phyloP scores from a whole-genome alignment of 805 yeast genomes.

The Teunomyces panamensis region DNA sequence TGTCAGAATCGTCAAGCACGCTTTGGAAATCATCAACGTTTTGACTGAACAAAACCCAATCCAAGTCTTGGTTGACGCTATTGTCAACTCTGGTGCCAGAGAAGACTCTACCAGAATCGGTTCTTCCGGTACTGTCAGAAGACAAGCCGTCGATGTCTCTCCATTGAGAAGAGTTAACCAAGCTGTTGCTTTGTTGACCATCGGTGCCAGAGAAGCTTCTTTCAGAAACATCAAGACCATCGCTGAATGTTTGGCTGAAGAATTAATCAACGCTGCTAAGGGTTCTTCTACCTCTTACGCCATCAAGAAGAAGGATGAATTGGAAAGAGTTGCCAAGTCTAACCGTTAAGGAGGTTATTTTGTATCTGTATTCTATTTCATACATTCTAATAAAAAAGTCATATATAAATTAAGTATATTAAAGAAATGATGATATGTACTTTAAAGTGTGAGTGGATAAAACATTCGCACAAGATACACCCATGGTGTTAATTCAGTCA shows the following conservation, averaged over 20 bases:
- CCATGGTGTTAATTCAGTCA: not conserved
- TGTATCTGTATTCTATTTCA: slow-evolving; percentile 25
- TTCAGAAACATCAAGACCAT: slow-evolving; percentile 99
- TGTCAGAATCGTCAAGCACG: slow-evolving; percentile 99
- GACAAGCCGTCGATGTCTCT: slow-evolving; percentile 99
- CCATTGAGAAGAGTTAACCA: slow-evolving; percentile 99
- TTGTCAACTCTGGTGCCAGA: slow-evolving; percentile 99
- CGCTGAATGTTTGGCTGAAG: slow-evolving; percentile 99
- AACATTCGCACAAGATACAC: slow-evolving; percentile 1
- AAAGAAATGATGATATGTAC: not conserved
- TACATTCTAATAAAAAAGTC: slow-evolving; percentile 17
- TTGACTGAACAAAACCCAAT: slow-evolving; percentile 99
- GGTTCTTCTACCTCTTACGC: slow-evolving; percentile 99
- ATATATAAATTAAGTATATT: not conserved
- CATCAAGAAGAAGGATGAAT: slow-evolving; percentile 99
- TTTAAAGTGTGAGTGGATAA: slow-evolving; percentile 1
- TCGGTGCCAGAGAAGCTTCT: slow-evolving; percentile 99
- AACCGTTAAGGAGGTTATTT: slow-evolving; percentile 78
- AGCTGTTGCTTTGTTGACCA: slow-evolving; percentile 95
- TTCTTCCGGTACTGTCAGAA: slow-evolving; percentile 99
- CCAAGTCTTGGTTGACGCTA: slow-evolving; percentile 98
- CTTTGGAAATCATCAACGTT: slow-evolving; percentile 95
- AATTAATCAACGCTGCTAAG: slow-evolving; percentile 99
- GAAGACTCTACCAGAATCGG: slow-evolving; percentile 99
- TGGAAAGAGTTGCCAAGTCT: slow-evolving; percentile 99